These are phyloP conservation scores for Phytophthora sp. DNA, from an alignment of 352 stramenopile species.

Conservation along the genomic window DNA sequence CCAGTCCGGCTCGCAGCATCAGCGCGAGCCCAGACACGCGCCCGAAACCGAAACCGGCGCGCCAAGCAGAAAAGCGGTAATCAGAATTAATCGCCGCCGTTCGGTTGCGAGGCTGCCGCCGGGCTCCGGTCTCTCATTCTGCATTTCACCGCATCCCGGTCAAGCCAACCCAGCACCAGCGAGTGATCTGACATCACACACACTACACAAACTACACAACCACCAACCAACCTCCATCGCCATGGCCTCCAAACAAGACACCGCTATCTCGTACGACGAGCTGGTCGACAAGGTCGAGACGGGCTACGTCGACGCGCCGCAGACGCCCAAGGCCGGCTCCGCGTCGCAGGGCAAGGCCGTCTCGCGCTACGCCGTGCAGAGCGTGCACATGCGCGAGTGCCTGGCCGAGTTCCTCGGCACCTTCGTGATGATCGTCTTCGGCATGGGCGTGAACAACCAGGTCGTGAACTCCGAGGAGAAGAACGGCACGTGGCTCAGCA, in stretches of 20 bases:
- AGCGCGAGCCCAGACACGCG: too few species aligned
- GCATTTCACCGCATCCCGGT: slow-evolving; percentile 8
- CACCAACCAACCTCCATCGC: not conserved
- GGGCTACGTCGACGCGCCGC: slow-evolving; percentile 12
- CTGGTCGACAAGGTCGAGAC: slow-evolving; percentile 25
- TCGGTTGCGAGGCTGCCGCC: not conserved
- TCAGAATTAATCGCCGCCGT: not conserved
- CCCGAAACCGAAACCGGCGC: not conserved
- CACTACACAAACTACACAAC: not conserved
- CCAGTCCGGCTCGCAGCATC: too few species aligned
- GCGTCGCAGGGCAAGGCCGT: not conserved
- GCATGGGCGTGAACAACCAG: slow-evolving; percentile 63
- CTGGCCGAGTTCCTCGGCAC: slow-evolving; percentile 54
- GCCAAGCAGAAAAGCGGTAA: slow-evolving; percentile 12
- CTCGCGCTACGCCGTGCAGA: slow-evolving; percentile 22
- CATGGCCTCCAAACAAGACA: slow-evolving; percentile 12
- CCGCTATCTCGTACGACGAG: slow-evolving; percentile 12
- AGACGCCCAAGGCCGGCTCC: slow-evolving; percentile 1
- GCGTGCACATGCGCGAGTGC: slow-evolving; percentile 44
- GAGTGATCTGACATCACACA: not conserved
- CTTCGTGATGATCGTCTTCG: slow-evolving; percentile 59
- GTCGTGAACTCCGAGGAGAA: slow-evolving; percentile 42
- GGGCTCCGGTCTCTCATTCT: not conserved
- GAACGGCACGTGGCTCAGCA: slow-evolving; percentile 62
- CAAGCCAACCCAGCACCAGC: too few species aligned